Evolutionary conservation across 1,284 basidiomycete genomes (phyloP).

Genomic region (Boletus semigastroideus): DNA sequence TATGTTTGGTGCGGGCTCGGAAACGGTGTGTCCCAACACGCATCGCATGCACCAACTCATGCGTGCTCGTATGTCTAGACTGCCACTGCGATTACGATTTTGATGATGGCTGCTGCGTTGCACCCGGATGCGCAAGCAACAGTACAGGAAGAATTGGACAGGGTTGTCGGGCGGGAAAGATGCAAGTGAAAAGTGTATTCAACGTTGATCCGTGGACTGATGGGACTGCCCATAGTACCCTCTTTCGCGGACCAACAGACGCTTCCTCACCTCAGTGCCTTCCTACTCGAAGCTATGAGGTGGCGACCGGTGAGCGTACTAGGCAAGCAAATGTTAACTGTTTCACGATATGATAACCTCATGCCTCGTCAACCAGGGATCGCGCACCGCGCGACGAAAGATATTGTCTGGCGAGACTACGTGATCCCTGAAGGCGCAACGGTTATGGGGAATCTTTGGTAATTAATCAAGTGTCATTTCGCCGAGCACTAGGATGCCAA

Average conservation of each 20-base stretch:
- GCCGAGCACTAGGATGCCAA: too few relatives aligned
- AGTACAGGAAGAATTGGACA: conserved; percentile 1
- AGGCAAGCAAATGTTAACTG: conserved; percentile 1
- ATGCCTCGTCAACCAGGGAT: background rate
- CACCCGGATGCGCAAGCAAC: conserved; percentile 5
- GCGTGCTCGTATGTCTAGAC: background rate
- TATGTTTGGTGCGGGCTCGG: conserved; percentile 9
- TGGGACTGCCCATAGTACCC: background rate
- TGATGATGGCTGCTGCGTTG: conserved; percentile 9
- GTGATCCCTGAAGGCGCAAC: conserved; percentile 8
- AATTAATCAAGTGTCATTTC: background rate
- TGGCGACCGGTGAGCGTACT: conserved; percentile 2
- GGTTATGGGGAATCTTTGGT: conserved; percentile 9
- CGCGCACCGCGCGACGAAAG: conserved; percentile 5
- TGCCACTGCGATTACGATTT: conserved; percentile 2
- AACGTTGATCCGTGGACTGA: background rate
- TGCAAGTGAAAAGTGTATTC: background rate
- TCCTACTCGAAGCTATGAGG: conserved; percentile 1
- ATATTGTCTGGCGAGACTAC: conserved; percentile 5
- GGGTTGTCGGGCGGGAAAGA: conserved; percentile 4
- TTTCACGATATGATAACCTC: background rate
- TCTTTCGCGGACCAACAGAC: background rate
- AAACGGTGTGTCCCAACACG: conserved; percentile 1
- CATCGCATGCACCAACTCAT: background rate
- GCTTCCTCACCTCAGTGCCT: conserved; percentile 4